phyloP scores from a whole-genome alignment of 345 rosid genomes.

The Citrus inodora region DNA sequence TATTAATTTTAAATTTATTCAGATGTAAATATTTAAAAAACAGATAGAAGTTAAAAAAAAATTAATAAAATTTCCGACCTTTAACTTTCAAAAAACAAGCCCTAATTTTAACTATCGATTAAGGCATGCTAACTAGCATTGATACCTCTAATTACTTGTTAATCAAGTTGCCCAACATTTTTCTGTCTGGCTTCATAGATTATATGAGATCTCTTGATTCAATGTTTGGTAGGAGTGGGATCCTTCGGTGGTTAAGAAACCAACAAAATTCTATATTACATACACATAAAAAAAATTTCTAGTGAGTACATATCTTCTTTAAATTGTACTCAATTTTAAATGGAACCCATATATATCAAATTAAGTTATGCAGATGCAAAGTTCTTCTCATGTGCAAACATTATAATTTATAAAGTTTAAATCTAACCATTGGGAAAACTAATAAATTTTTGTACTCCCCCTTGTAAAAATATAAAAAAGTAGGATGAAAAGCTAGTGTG shows the following conservation, averaged over 20 bases:
- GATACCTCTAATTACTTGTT: background rate
- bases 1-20: no score
- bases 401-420: no score
- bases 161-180: background rate
- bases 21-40: no score
- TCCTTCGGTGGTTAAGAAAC: constrained; percentile 4
- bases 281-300: background rate
- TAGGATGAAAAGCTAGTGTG: background rate
- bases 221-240: constrained; percentile 17
- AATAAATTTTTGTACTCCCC: background rate
- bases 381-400: no score
- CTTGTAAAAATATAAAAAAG: background rate
- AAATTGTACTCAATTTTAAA: background rate
- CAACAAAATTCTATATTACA: background rate
- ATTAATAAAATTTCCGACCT: no score
- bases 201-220: background rate
- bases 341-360: background rate
- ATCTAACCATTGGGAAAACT: no score
- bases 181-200: constrained; percentile 2
- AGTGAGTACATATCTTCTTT: background rate
- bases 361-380: background rate
- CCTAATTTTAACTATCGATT: background rate
- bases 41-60: no score
- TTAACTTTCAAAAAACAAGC: no score
- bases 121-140: background rate